A percentile compares a stretch with the other conserved stretches of the same genome.
These are phyloP conservation scores for Brachypodium distachyon DNA, from an alignment of 202 grass and related monocot genomes.

Conservation along the genomic window DNA sequence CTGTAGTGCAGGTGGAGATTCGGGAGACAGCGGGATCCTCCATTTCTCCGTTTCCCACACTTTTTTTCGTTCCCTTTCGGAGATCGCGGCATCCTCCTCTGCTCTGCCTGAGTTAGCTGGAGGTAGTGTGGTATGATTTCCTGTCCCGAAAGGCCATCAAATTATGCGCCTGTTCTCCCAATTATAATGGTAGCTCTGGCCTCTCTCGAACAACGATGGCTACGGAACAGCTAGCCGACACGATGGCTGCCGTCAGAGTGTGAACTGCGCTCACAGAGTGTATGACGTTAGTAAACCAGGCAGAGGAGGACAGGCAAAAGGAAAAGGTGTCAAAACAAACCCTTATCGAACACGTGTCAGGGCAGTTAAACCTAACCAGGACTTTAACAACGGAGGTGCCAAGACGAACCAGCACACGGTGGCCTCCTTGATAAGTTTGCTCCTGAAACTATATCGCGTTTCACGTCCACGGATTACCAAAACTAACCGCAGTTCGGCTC, in stretches of 20 bases:
- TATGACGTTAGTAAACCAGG: no score
- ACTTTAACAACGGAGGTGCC: background rate
- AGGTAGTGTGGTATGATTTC: no score
- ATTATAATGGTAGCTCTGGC: background rate
- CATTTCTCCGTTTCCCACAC: no score
- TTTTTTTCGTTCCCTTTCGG: no score
- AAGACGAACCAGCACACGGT: background rate
- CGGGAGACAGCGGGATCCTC: background rate
- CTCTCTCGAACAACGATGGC: background rate
- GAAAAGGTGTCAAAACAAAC: background rate
- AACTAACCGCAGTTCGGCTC: background rate
- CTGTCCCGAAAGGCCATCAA: no score
- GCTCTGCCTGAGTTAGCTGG: background rate
- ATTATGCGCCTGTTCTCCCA: background rate
- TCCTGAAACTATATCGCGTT: no score
- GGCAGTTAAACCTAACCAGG: conserved; percentile 21
- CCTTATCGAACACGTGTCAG: background rate
- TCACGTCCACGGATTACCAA: background rate
- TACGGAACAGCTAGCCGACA: background rate
- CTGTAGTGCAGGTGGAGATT: background rate
- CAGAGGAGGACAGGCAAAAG: background rate
- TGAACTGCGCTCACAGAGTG: background rate
- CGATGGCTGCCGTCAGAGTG: background rate
- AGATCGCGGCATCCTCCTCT: background rate
- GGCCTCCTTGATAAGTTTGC: background rate